Conservation (phyloP, 2,329 filamentous ascomycete genomes). For the Simplicillium sp. region DNA sequence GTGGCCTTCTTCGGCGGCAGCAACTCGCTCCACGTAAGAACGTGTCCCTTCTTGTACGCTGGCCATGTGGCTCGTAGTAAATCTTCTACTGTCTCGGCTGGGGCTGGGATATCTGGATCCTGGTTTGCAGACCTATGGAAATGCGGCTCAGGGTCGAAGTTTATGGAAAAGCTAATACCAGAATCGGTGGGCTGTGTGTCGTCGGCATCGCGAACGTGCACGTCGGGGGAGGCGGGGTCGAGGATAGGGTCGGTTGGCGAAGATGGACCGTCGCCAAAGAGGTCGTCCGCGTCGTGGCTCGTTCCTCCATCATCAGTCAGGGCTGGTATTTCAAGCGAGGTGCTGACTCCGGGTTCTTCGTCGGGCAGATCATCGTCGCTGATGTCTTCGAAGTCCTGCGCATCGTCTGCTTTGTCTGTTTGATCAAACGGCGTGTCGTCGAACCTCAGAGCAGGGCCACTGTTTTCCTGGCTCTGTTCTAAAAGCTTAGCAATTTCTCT, state of each 20-base stretch:
- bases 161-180: constrained; percentile 29
- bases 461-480: constrained; percentile 28
- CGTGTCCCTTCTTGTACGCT: constrained; percentile 63
- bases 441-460: constrained; percentile 29
- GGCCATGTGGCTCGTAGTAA: constrained; percentile 75
- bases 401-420: constrained; percentile 81
- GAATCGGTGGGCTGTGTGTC: constrained; percentile 21
- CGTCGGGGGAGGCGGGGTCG: constrained; percentile 32
- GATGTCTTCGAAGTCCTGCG: constrained; percentile 84
- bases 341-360: constrained; percentile 42
- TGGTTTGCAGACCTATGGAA: constrained; percentile 39
- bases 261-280: constrained; percentile 56
- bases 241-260: constrained; percentile 35
- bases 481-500: constrained; percentile 35
- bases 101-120: constrained; percentile 55
- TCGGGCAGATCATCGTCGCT: constrained; percentile 85
- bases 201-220: constrained; percentile 30
- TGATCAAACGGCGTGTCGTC: constrained; percentile 44
- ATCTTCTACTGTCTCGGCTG: constrained; percentile 64
- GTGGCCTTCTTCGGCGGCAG: constrained; percentile 72
- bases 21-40: constrained; percentile 72
- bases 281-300: constrained; percentile 53
- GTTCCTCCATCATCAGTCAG: constrained; percentile 51
- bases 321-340: constrained; percentile 39
- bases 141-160: constrained; percentile 37